Evolutionary conservation across 106 monocot genomes (phyloP).

Genomic region (Acorus gramineus): DNA sequence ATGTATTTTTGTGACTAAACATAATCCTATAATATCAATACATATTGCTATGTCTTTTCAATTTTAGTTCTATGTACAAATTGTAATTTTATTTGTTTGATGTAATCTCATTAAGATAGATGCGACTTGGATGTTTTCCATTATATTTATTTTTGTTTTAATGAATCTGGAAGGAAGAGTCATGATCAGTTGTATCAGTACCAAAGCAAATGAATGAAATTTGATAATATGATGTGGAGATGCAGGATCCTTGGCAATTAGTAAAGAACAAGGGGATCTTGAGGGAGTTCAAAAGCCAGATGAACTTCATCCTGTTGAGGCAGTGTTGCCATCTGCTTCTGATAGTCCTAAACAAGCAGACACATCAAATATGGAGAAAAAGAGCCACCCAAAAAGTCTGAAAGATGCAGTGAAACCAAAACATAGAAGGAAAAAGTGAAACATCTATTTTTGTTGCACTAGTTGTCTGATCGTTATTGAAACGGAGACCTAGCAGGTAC

Average conservation of each 20-base stretch:
- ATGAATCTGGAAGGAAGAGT: neutral
- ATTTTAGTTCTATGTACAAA: neutral
- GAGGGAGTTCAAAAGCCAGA: slow-evolving; percentile 4
- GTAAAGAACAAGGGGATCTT: slow-evolving; percentile 12
- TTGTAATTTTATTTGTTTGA: too few relatives aligned
- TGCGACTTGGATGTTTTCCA: too few relatives aligned
- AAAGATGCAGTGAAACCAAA: slow-evolving; percentile 60
- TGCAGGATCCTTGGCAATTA: slow-evolving; percentile 21
- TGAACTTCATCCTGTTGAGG: slow-evolving; percentile 7
- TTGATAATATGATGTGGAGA: neutral
- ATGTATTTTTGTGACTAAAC: too few relatives aligned
- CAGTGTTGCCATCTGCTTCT: neutral
- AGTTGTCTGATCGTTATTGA: too few relatives aligned
- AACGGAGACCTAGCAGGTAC: too few relatives aligned
- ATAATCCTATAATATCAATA: neutral
- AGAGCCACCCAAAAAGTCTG: slow-evolving; percentile 38
- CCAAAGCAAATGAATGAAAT: neutral
- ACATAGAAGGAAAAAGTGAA: slow-evolving; percentile 27
- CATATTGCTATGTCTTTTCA: neutral
- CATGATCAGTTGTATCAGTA: too few relatives aligned
- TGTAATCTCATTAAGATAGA: too few relatives aligned
- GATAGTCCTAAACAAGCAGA: slow-evolving; percentile 3
- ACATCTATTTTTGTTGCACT: too few relatives aligned
- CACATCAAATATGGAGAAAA: slow-evolving; percentile 13
- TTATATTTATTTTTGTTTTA: neutral